Conservation (phyloP, 1,139 yeast species). For the Geotrichum histeridarum region DNA sequence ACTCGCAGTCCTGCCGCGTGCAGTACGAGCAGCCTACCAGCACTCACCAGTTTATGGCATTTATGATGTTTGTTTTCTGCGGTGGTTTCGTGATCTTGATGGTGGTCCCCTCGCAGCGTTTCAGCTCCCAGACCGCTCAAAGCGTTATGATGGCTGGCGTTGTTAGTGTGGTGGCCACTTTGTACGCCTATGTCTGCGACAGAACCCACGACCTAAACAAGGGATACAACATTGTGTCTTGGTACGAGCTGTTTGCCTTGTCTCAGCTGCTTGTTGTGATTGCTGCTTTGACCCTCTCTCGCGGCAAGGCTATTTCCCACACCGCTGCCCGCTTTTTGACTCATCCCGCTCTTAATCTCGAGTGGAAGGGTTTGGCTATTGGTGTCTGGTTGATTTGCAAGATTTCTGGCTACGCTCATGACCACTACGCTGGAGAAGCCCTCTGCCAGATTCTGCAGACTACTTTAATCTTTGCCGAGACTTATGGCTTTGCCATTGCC, state of each 20-base stretch:
- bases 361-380: conserved; percentile 8
- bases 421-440: neutral
- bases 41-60: neutral
- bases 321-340: neutral
- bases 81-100: neutral
- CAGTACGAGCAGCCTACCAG: neutral
- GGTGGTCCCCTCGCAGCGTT: neutral
- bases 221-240: neutral
- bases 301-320: neutral
- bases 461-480: neutral
- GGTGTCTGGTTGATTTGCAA: conserved; percentile 1
- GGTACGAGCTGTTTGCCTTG: neutral
- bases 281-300: neutral
- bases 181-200: neutral
- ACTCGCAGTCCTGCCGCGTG: conserved; percentile 5
- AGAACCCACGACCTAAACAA: neutral
- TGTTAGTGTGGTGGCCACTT: conserved; percentile 5
- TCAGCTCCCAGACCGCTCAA: neutral
- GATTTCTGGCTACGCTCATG: conserved; percentile 1
- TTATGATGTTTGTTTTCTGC: neutral
- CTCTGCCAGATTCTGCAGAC: neutral
- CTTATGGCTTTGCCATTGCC: neutral
- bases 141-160: neutral
- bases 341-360: neutral
- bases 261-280: neutral